phyloP scores from a whole-genome alignment of 805 yeast species.

The Yarrowia yakushimensis region DNA sequence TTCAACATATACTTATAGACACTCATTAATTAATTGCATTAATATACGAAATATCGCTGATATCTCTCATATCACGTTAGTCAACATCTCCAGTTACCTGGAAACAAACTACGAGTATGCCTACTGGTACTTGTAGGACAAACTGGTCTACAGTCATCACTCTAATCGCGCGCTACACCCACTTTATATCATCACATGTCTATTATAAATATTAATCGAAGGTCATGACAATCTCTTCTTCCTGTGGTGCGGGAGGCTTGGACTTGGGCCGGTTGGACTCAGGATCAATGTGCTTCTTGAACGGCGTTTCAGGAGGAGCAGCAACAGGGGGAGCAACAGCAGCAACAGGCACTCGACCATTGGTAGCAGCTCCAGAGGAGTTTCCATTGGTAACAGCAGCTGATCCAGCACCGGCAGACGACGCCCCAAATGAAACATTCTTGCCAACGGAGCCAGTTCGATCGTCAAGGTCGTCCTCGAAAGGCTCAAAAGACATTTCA shows the following conservation, averaged over 20 bases:
- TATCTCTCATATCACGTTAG: too few species aligned
- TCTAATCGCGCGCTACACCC: too few species aligned
- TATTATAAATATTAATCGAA: conserved; percentile 27
- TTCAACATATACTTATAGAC: background rate
- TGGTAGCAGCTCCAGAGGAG: background rate
- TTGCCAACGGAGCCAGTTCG: conserved; percentile 26
- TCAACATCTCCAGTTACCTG: too few species aligned
- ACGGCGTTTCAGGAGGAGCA: background rate
- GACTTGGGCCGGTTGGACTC: background rate
- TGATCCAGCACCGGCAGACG: conserved; percentile 1
- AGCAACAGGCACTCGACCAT: background rate
- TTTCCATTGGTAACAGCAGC: background rate
- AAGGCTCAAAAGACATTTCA: conserved; percentile 33
- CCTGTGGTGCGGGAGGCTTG: conserved; percentile 7
- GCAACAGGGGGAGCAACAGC: background rate
- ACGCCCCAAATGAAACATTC: background rate
- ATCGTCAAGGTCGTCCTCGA: conserved; percentile 33
- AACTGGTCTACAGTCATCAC: background rate
- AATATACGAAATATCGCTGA: background rate
- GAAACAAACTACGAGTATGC: too few species aligned
- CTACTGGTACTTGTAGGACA: too few species aligned
- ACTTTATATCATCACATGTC: conserved; percentile 14
- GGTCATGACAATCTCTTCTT: conserved; percentile 29
- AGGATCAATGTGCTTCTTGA: background rate
- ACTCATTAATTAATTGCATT: conserved; percentile 8